phyloP scores from a whole-genome alignment of 139 green algal species.

The Coelastrella sp. region DNA sequence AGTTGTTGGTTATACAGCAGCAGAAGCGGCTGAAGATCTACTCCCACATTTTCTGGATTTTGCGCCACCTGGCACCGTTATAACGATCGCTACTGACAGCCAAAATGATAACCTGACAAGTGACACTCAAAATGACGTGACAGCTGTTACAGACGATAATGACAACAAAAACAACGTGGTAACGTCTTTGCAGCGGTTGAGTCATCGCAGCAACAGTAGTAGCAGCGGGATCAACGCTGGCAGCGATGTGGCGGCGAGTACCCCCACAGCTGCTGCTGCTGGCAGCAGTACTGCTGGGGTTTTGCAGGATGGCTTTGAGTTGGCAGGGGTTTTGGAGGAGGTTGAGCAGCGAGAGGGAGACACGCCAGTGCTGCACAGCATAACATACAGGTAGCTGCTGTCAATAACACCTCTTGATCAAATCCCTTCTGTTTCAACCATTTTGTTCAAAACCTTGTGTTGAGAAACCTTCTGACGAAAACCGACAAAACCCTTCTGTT shows the following conservation, averaged over 20 bases:
- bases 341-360: slow-evolving; percentile 1
- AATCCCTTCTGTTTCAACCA: neutral
- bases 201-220: neutral
- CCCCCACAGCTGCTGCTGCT: neutral
- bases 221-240: neutral
- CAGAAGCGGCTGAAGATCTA: slow-evolving; percentile 2
- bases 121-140: neutral
- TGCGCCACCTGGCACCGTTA: slow-evolving; percentile 25
- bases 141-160: neutral
- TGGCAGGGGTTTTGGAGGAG: slow-evolving; percentile 13
- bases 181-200: no score
- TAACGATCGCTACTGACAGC: neutral
- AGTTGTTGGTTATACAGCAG: neutral
- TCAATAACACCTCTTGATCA: neutral
- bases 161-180: neutral
- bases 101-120: no score
- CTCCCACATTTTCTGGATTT: slow-evolving; percentile 35
- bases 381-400: neutral
- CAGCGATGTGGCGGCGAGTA: neutral
- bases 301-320: neutral
- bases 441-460: neutral
- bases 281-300: neutral
- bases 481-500: neutral
- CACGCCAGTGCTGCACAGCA: neutral
- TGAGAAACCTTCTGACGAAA: neutral